Evolutionary conservation across 495 filamentous ascomycete species (phyloP).

Genomic region (Cryomyces minteri): DNA sequence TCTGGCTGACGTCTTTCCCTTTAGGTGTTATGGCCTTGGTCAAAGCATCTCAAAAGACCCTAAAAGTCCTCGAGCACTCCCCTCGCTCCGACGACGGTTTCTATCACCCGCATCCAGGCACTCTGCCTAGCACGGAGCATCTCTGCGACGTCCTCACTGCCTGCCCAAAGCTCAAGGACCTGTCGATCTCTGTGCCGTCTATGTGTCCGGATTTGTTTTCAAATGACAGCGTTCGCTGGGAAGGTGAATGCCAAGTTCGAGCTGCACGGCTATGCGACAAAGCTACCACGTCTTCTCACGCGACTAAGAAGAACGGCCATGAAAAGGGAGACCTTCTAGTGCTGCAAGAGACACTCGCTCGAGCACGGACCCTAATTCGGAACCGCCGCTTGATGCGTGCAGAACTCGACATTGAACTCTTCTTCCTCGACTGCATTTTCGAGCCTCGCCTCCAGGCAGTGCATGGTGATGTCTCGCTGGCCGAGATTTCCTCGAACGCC

Average conservation of each 20-base stretch:
- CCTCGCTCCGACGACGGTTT: constrained; percentile 31
- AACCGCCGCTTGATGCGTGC: constrained; percentile 8
- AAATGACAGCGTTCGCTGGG: constrained; percentile 23
- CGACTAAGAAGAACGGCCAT: constrained; percentile 2
- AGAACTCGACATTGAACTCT: constrained; percentile 26
- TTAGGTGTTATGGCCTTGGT: constrained; percentile 28
- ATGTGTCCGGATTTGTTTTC: constrained; percentile 30
- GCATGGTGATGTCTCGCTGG: constrained; percentile 28
- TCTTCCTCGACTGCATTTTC: constrained; percentile 28
- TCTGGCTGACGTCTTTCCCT: neutral
- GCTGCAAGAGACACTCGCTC: constrained; percentile 20
- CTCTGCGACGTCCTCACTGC: constrained; percentile 27
- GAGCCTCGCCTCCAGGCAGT: constrained; percentile 24
- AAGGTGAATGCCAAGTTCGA: constrained; percentile 30
- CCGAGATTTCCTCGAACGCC: constrained; percentile 20
- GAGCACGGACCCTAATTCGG: constrained; percentile 23
- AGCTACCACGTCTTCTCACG: neutral
- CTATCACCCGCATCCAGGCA: constrained; percentile 25
- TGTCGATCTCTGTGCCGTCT: constrained; percentile 29
- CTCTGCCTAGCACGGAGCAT: constrained; percentile 18
- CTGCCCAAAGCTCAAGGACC: constrained; percentile 26
- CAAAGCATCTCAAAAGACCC: constrained; percentile 24
- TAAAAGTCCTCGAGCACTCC: constrained; percentile 33
- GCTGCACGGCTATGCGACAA: constrained; percentile 23
- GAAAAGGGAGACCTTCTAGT: neutral